Evolutionary conservation across 768 basidiomycete species (phyloP).

Genomic region (Mycena floridula): DNA sequence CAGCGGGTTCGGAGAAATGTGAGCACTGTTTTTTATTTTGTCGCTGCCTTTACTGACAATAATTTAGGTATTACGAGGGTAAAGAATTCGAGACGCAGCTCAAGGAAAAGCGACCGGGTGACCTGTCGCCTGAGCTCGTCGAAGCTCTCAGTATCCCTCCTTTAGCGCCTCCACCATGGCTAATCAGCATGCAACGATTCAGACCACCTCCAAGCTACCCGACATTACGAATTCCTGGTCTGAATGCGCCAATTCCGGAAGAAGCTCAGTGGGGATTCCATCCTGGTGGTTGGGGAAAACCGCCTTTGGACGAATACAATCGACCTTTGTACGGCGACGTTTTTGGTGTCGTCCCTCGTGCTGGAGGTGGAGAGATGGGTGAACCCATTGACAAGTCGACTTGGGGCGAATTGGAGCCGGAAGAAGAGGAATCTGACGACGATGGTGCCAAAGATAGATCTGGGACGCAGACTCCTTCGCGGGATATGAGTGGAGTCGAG

Average conservation of each 20-base stretch:
- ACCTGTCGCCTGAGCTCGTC: constrained; percentile 94
- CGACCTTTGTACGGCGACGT: constrained; percentile 97
- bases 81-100: constrained; percentile 98
- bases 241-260: constrained; percentile 96
- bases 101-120: constrained; percentile 95
- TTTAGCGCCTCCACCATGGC: constrained; percentile 98
- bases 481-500: too few species aligned
- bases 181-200: constrained; percentile 99
- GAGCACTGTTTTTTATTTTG: constrained; percentile 21
- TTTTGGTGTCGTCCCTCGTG: constrained; percentile 88
- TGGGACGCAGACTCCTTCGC: constrained; percentile 90
- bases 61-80: constrained; percentile 91
- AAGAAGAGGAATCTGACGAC: constrained; percentile 53
- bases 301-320: constrained; percentile 96
- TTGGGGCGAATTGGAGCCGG: constrained; percentile 96
- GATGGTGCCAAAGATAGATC: constrained; percentile 63
- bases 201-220: constrained; percentile 98
- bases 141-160: constrained; percentile 98
- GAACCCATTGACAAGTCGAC: constrained; percentile 83
- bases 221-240: constrained; percentile 87
- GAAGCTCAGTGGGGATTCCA: constrained; percentile 99
- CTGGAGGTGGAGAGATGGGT: constrained; percentile 71
- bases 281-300: constrained; percentile 99
- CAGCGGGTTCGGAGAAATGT: constrained; percentile 97
- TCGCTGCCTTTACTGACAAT: constrained; percentile 5